Percentiles rank a stretch among this genome's conserved stretches.
Evolutionary conservation across 768 basidiomycete genomes (phyloP).

Genomic region (Trametes punicea): DNA sequence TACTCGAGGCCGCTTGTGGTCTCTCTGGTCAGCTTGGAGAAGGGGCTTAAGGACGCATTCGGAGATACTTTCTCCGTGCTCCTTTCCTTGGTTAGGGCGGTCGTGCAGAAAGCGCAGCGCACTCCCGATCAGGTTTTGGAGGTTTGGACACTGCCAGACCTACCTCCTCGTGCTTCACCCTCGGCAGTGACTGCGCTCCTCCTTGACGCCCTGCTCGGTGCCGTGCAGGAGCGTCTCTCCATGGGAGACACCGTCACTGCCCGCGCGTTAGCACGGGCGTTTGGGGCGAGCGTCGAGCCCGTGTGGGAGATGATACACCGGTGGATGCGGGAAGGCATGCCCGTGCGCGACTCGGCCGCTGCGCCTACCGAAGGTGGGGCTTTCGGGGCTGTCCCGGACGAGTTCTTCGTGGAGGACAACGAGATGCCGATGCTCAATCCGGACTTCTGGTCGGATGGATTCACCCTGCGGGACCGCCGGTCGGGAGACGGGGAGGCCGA

Average conservation of each 20-base stretch:
- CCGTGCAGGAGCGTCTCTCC: slow-evolving; percentile 55
- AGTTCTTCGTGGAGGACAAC: slow-evolving; percentile 79
- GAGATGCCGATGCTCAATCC: slow-evolving; percentile 55
- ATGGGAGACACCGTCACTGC: slow-evolving; percentile 55
- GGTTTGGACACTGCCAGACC: slow-evolving; percentile 40
- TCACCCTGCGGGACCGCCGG: slow-evolving; percentile 47
- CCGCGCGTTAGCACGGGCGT: slow-evolving; percentile 57
- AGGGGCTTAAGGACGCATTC: slow-evolving; percentile 53
- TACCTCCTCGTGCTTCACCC: slow-evolving; percentile 42
- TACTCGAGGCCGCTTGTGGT: slow-evolving; percentile 41
- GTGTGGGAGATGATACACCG: slow-evolving; percentile 68
- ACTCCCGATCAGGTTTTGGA: slow-evolving; percentile 27
- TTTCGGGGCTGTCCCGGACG: slow-evolving; percentile 47
- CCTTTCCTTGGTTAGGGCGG: slow-evolving; percentile 42
- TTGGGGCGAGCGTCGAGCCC: slow-evolving; percentile 61
- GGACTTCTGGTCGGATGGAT: slow-evolving; percentile 80
- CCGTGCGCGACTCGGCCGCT: slow-evolving; percentile 29
- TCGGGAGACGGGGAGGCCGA: slow-evolving; percentile 6
- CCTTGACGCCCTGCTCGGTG: slow-evolving; percentile 59
- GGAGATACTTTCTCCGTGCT: slow-evolving; percentile 56
- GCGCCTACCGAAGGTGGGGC: not conserved
- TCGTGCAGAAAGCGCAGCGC: slow-evolving; percentile 29
- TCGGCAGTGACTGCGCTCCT: slow-evolving; percentile 54
- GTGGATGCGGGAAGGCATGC: slow-evolving; percentile 77
- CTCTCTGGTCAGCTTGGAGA: slow-evolving; percentile 66